These are phyloP conservation scores for Hura crepitans DNA, from an alignment of 441 rosid species.

Conservation along the genomic window DNA sequence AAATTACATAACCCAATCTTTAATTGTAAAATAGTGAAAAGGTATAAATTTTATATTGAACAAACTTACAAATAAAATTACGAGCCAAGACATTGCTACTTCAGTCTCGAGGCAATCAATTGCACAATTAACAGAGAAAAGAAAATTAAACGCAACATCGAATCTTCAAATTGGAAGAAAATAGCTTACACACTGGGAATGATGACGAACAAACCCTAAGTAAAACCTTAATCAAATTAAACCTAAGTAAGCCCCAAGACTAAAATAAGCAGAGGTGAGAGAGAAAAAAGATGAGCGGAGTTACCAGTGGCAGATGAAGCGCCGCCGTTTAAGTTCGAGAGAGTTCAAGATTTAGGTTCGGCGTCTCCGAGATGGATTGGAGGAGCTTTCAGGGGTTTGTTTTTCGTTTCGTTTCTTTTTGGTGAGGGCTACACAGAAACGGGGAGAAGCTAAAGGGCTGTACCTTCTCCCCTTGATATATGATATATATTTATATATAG, in stretches of 20 bases:
- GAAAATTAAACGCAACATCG: not conserved
- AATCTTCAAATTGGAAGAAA: conserved; percentile 8
- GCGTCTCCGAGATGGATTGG: not conserved
- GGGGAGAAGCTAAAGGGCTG: not conserved
- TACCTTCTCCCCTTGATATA: no score
- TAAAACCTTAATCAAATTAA: not conserved
- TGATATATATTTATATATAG: not conserved
- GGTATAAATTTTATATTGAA: no score
- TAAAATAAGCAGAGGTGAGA: not conserved
- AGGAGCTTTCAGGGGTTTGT: not conserved
- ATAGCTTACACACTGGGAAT: not conserved
- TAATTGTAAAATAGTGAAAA: not conserved
- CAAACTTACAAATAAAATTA: not conserved
- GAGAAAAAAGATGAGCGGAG: not conserved
- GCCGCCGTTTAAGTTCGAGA: conserved; percentile 9
- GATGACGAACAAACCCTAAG: conserved; percentile 16
- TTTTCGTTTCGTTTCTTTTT: not conserved
- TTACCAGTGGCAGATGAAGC: not conserved
- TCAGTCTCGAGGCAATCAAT: not conserved
- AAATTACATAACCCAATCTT: not conserved
- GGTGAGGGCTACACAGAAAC: not conserved
- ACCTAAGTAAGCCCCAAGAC: conserved; percentile 6
- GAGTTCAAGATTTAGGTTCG: conserved; percentile 13
- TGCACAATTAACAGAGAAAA: not conserved
- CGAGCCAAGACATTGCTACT: not conserved